Base-by-base conservation (phyloP, 2,329 filamentous ascomycete species). In the Exophiala calicioides region DNA sequence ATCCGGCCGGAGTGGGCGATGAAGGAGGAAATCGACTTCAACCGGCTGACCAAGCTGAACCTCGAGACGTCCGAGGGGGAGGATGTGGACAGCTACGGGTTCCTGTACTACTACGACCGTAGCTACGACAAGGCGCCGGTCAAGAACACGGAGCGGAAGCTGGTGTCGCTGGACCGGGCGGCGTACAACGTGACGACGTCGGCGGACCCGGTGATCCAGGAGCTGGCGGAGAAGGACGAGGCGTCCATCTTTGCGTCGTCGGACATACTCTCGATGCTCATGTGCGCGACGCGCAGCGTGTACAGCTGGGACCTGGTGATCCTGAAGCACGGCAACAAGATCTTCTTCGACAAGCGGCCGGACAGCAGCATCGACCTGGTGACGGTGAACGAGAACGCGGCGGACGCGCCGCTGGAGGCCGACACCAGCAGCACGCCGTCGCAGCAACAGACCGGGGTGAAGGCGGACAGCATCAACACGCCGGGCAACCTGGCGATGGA, bases 231-330 rank as follows among this genome's bases (percentile, higher is more conserved):
- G 62, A 94, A 90, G 77, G 84, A 95, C 65, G 90, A 96, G 74
- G 93, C 90, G 35, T 93, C 88, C 60, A 91, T 98, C 64, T 98
- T 97, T 66, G 90, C 93, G 55, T 96, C 93, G 33, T 90, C 96
- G 70, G 95, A 86, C 73, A 90, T 98, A 62, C 82, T 98, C 50
- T 97, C 91, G 58, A 97, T 96, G 90, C 85, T 98, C 62, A 98
- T 98, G 93, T 98, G 93, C 73, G 84, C 93, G 40, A 88, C 93
- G 50, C 88, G 94, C 63, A 95, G 89, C 47, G 88, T 98, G 55
- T 97, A 97, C 77, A 90, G 90, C 32, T 98, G 93, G 93, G 93
- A 98, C 71, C 85, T 98, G 62, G 86, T 98, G 66, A 94, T 98
- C 64, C 78, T 89, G 55, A 85, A 88, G 69, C 89, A 94, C 69